These are phyloP conservation scores for Kalmanozyma brasiliensis DNA, from an alignment of 1,284 basidiomycete species.

Conservation along the genomic window DNA sequence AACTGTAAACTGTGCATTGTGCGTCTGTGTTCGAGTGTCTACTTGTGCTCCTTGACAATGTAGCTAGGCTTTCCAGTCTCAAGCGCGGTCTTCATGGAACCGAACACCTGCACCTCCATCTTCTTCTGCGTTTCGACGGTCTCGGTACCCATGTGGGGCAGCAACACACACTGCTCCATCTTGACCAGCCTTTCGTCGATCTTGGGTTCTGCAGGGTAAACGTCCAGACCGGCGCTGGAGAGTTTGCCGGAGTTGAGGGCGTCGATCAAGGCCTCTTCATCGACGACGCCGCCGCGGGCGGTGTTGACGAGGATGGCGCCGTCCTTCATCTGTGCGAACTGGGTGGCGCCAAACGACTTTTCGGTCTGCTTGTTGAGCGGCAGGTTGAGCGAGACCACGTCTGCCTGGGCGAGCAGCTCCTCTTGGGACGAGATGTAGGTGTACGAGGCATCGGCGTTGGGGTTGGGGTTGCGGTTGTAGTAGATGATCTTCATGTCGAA, in stretches of 20 bases:
- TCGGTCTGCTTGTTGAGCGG: slow-evolving; percentile 69
- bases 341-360: slow-evolving; percentile 66
- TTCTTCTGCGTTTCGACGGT: slow-evolving; percentile 52
- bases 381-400: slow-evolving; percentile 71
- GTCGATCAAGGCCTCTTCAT: slow-evolving; percentile 66
- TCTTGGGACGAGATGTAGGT: slow-evolving; percentile 63
- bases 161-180: slow-evolving; percentile 43
- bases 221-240: slow-evolving; percentile 85
- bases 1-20: slow-evolving; percentile 3
- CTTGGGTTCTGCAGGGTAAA: slow-evolving; percentile 71
- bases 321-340: slow-evolving; percentile 69
- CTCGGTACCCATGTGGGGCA: slow-evolving; percentile 54
- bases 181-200: slow-evolving; percentile 40
- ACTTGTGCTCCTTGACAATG: slow-evolving; percentile 54
- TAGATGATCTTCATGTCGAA: slow-evolving; percentile 63
- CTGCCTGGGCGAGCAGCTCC: slow-evolving; percentile 68
- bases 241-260: slow-evolving; percentile 49
- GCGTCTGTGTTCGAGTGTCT: neutral
- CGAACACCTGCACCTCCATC: slow-evolving; percentile 53
- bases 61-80: slow-evolving; percentile 43
- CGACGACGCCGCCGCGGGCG: slow-evolving; percentile 70
- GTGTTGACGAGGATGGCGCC: slow-evolving; percentile 70
- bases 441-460: slow-evolving; percentile 33
- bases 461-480: slow-evolving; percentile 59
- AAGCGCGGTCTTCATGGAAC: slow-evolving; percentile 43